Conservation (phyloP, 768 basidiomycete genomes). For the Xanthoconium purpureum region DNA sequence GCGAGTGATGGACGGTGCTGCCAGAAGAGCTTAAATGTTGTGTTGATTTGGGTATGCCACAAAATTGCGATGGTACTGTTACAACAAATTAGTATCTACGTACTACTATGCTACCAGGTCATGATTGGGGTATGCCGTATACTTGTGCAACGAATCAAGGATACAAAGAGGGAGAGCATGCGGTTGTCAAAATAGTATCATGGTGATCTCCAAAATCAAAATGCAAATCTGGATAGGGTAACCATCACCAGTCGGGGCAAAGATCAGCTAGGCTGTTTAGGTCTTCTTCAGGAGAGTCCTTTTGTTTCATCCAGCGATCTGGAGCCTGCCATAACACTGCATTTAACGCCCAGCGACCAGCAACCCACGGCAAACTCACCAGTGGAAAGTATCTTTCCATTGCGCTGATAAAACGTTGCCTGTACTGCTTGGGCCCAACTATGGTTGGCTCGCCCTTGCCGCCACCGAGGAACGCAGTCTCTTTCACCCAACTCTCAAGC, state of each 20-base stretch:
- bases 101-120: conserved; percentile 17
- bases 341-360: background rate
- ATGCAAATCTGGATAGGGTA: background rate
- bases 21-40: background rate
- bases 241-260: conserved; percentile 59
- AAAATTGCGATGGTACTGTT: background rate
- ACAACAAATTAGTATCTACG: conserved; percentile 22
- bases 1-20: background rate
- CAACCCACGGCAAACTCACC: conserved; percentile 41
- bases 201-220: background rate
- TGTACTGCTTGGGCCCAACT: conserved; percentile 93
- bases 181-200: background rate
- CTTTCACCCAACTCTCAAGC: conserved; percentile 97
- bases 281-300: conserved; percentile 76
- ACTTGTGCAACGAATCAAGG: conserved; percentile 12
- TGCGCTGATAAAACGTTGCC: conserved; percentile 79
- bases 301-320: conserved; percentile 89
- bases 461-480: conserved; percentile 84
- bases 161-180: conserved; percentile 1
- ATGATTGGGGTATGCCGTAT: conserved; percentile 25
- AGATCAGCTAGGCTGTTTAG: conserved; percentile 50
- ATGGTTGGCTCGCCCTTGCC: conserved; percentile 93
- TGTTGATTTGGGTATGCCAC: conserved; percentile 4
- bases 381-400: conserved; percentile 90
- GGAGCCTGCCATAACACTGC: conserved; percentile 52